A percentile compares a stretch with the other conserved stretches of the same genome.
Conservation (phyloP, 2,329 filamentous ascomycete species). For the Xylaria polymorpha region DNA sequence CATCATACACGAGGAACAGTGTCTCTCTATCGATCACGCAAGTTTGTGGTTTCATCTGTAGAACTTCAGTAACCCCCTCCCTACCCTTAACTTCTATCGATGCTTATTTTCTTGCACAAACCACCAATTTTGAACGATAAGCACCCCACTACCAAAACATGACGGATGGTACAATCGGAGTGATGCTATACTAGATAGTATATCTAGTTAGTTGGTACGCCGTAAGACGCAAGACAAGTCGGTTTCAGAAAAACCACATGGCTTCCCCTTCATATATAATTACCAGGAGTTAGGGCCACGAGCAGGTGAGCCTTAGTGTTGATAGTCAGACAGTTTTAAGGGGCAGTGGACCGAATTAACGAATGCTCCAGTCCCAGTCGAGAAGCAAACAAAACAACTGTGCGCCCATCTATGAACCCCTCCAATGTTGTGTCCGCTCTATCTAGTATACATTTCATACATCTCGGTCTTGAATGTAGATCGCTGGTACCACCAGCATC, state of each 20-base stretch:
- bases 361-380: neutral
- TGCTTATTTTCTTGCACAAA: neutral
- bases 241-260: neutral
- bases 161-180: neutral
- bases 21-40: neutral
- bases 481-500: conserved; percentile 1
- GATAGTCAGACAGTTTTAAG: neutral
- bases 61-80: neutral
- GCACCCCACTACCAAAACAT: neutral
- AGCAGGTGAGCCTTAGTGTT: neutral
- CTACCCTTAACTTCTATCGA: no score
- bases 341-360: neutral
- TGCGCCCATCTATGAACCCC: neutral
- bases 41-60: neutral
- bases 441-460: neutral
- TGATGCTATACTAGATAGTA: neutral
- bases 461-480: neutral
- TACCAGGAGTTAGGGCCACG: neutral
- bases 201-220: neutral
- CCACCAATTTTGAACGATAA: neutral
- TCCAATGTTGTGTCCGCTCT: neutral
- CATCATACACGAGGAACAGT: no score
- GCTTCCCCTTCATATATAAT: neutral
- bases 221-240: neutral
- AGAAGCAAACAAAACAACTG: conserved; percentile 3